Conservation (phyloP, 2,329 filamentous ascomycete species). For the Arthrobotrys megalospora region DNA sequence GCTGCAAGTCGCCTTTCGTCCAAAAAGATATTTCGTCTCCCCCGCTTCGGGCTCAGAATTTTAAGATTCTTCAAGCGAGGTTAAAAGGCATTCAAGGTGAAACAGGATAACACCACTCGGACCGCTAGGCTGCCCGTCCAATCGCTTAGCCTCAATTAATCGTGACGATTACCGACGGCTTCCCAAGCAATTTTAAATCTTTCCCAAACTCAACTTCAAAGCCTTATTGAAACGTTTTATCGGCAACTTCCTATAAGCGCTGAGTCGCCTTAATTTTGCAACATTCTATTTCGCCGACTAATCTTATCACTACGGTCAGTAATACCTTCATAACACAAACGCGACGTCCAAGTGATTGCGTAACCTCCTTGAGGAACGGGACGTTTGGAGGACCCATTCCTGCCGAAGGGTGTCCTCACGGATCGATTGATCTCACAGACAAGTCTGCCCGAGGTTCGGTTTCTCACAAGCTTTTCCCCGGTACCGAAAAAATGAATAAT, state of each 20-base stretch:
- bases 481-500: slow-evolving; percentile 16
- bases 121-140: slow-evolving; percentile 60
- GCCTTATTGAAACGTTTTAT: slow-evolving; percentile 54
- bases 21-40: slow-evolving; percentile 54
- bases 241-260: slow-evolving; percentile 40
- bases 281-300: slow-evolving; percentile 44
- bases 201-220: slow-evolving; percentile 23
- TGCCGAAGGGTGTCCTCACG: slow-evolving; percentile 23
- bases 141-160: slow-evolving; percentile 54
- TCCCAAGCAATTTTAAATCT: slow-evolving; percentile 56
- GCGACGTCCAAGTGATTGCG: slow-evolving; percentile 11
- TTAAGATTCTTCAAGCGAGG: slow-evolving; percentile 56
- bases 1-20: slow-evolving; percentile 58
- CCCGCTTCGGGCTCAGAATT: slow-evolving; percentile 51
- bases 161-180: slow-evolving; percentile 46
- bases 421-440: slow-evolving; percentile 14
- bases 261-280: slow-evolving; percentile 21
- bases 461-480: slow-evolving; percentile 21
- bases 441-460: slow-evolving; percentile 27
- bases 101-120: slow-evolving; percentile 58
- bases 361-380: slow-evolving; percentile 26
- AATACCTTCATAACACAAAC: slow-evolving; percentile 12
- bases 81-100: slow-evolving; percentile 52
- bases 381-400: slow-evolving; percentile 31
- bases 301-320: slow-evolving; percentile 33